Percentiles rank a stretch among this genome's conserved stretches.
These are phyloP conservation scores for Neoboletus magnificus DNA, from an alignment of 768 basidiomycete species.

Conservation along the genomic window DNA sequence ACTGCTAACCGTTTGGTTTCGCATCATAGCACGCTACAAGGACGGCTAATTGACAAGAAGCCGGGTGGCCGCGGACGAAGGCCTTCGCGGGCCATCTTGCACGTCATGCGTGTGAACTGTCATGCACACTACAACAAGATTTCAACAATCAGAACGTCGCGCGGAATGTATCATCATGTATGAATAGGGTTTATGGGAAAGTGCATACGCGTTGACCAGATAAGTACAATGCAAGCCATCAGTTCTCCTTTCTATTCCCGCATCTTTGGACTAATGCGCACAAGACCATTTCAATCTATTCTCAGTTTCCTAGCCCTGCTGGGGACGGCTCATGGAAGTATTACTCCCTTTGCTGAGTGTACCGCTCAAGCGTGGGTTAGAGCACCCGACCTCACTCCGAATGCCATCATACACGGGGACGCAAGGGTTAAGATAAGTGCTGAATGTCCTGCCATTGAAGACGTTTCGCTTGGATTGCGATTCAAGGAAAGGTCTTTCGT, in stretches of 20 bases:
- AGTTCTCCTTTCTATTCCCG: background rate
- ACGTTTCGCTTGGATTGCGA: conserved; percentile 7
- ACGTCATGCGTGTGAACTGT: no score
- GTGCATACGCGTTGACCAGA: background rate
- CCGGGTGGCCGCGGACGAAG: background rate
- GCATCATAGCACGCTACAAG: background rate
- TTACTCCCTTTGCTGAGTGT: background rate
- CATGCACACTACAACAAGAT: no score
- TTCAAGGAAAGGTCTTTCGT: conserved; percentile 22
- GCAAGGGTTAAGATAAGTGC: conserved; percentile 15
- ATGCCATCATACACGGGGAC: conserved; percentile 8
- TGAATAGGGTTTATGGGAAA: no score
- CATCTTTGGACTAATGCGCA: background rate
- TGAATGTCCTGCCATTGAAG: conserved; percentile 7
- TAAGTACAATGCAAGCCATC: background rate
- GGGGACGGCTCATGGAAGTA: background rate
- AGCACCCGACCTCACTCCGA: conserved; percentile 18
- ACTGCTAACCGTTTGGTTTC: background rate
- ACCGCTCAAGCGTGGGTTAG: conserved; percentile 15
- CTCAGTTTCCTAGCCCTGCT: conserved; percentile 1
- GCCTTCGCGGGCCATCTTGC: background rate
- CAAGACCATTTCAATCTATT: background rate
- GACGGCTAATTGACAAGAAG: background rate
- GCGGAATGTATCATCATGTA: no score
- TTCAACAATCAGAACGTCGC: no score